Evolutionary conservation across 2,329 filamentous ascomycete species (phyloP), one percentile per base, ranked within the genome.

Genomic region (Penicillium decumbens): DNA sequence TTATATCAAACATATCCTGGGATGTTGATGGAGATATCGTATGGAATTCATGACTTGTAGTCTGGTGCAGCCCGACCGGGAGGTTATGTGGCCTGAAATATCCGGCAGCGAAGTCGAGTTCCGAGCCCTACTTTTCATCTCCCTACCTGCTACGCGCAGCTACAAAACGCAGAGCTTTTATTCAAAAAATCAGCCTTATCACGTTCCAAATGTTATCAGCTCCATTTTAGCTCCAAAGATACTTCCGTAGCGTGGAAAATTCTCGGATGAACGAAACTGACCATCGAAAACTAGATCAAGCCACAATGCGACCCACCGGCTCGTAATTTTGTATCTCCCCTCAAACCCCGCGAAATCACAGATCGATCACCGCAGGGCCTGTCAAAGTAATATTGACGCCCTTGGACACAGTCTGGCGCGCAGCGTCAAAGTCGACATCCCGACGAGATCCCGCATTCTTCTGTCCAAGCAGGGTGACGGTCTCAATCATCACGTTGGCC

Each of bases 391-490:
- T 51, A 20, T 55, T 48, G 6, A 60, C 62, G 32, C 55, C 40
- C 42, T 66, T 62, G 1, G 56, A 61, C 28, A 63, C 43, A 18
- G 58, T 61, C 43, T 60, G 55, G 9, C 58, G 52, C 18, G 42
- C 48, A 15, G 49, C 46, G 42, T 61, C 50, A 41, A 52, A 58
- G 6, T 42, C 50, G 15, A 37, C 47, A 13, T 40, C 56, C 6
- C 49, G 56, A 20, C 43, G 48, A 47, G 48, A 33, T 18, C 25
- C 42, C 4, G 30, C 39, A 18, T 41, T 27, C 25, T 53, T 51
- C 37, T 63, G 59, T 7, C 66, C 66, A 18, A 71, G 54, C 23
- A 73, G 30, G 2, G 62, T 69, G 32, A 72, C 61, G 15, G 59
- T 59, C 44, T 71, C 65, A 38, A 73, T 57, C 20, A 52, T 50